These are phyloP conservation scores for Imleria badia DNA, from an alignment of 768 basidiomycete genomes.

Conservation along the genomic window DNA sequence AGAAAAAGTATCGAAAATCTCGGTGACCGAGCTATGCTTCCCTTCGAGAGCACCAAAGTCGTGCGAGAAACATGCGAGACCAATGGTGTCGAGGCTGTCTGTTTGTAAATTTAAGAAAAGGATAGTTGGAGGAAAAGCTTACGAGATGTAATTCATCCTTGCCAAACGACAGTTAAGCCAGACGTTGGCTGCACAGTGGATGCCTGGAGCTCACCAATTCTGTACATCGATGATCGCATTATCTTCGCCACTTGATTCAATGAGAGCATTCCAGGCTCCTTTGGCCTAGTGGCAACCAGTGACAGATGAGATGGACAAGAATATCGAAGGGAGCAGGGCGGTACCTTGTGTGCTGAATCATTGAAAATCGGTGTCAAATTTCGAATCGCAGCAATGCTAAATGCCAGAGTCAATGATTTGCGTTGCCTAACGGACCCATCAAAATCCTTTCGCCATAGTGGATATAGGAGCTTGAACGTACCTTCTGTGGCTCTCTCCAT, in stretches of 20 bases:
- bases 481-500: slow-evolving; percentile 48
- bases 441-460: background rate
- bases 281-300: slow-evolving; percentile 20
- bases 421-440: slow-evolving; percentile 19
- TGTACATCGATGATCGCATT: slow-evolving; percentile 39
- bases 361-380: slow-evolving; percentile 24
- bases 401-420: slow-evolving; percentile 27
- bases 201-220: slow-evolving; percentile 26
- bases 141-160: slow-evolving; percentile 39
- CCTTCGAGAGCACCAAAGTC: slow-evolving; percentile 59
- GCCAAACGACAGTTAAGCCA: background rate
- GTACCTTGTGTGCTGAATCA: slow-evolving; percentile 30
- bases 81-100: slow-evolving; percentile 52
- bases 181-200: background rate
- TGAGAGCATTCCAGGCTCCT: slow-evolving; percentile 30
- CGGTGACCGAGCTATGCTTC: slow-evolving; percentile 39
- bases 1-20: slow-evolving; percentile 40
- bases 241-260: slow-evolving; percentile 17
- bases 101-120: background rate
- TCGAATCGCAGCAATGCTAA: slow-evolving; percentile 26
- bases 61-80: slow-evolving; percentile 61
- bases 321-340: background rate
- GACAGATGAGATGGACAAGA: background rate
- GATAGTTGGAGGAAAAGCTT: background rate
- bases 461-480: slow-evolving; percentile 1